A percentile compares a stretch with the other conserved stretches of the same genome.
Evolutionary conservation across 306 rosid species (phyloP).

Genomic region (Fragaria ananassa): DNA sequence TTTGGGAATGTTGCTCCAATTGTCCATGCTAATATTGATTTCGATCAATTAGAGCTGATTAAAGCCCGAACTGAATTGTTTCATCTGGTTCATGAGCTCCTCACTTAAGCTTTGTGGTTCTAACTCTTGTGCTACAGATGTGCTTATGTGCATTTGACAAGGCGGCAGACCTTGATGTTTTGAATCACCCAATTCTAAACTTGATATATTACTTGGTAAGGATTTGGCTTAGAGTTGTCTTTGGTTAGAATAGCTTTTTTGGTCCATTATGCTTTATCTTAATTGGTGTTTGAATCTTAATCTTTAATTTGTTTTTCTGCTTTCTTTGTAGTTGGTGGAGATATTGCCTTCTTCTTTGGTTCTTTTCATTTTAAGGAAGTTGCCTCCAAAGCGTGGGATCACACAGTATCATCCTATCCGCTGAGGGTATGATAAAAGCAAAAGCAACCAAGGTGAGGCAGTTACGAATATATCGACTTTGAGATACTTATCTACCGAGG

Average conservation of each 20-base stretch:
- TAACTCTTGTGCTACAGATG: constrained; percentile 49
- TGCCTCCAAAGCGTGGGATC: constrained; percentile 63
- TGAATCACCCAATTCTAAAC: constrained; percentile 91
- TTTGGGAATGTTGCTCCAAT: not conserved
- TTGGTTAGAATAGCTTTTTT: not conserved
- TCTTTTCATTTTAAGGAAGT: constrained; percentile 55
- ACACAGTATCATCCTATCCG: constrained; percentile 63
- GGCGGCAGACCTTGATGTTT: constrained; percentile 83
- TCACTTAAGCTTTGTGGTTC: constrained; percentile 10
- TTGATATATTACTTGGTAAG: constrained; percentile 81
- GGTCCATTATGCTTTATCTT: not conserved
- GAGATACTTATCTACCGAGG: constrained; percentile 15
- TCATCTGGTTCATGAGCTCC: not conserved
- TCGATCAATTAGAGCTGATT: not conserved
- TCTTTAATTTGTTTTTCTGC: not conserved
- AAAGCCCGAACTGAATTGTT: not conserved
- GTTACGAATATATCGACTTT: constrained; percentile 4
- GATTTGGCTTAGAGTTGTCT: constrained; percentile 19
- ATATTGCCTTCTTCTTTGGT: constrained; percentile 56
- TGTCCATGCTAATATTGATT: constrained; percentile 3
- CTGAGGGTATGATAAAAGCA: constrained; percentile 17
- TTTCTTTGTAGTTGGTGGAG: constrained; percentile 45
- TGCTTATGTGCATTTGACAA: constrained; percentile 82
- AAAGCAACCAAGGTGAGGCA: not conserved
- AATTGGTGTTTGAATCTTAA: not conserved